These are phyloP conservation scores for Penium margaritaceum DNA, from an alignment of 139 green algal species.

Conservation along the genomic window DNA sequence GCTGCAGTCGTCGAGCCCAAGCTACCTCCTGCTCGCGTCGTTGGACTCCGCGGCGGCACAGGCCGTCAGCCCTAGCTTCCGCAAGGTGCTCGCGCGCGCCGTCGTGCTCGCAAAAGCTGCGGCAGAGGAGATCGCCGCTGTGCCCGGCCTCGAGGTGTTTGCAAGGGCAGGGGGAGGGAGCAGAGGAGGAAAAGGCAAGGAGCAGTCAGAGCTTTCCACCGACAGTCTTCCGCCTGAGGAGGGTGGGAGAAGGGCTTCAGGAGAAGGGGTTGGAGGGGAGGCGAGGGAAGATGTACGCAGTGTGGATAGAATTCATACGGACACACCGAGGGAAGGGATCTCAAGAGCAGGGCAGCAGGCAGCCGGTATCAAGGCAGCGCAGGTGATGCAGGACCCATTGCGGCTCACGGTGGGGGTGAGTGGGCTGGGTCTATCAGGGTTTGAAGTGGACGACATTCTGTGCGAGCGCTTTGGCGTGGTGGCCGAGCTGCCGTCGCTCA, in stretches of 20 bases:
- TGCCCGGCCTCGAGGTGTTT: conserved; percentile 23
- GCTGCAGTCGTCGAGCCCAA: conserved; percentile 68
- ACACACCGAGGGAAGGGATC: no score
- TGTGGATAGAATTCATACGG: no score
- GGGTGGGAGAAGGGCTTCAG: no score
- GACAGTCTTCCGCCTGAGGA: no score
- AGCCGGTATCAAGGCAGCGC: no score
- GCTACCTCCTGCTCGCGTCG: conserved; percentile 84
- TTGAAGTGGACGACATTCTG: conserved; percentile 52
- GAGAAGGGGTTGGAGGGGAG: no score
- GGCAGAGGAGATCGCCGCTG: not conserved
- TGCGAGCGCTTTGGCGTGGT: conserved; percentile 59
- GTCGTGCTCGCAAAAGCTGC: conserved; percentile 3
- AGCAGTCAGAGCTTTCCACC: conserved; percentile 5
- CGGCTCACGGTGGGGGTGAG: conserved; percentile 63
- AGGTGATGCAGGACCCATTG: conserved; percentile 61
- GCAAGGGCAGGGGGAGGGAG: no score
- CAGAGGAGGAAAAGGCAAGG: not conserved
- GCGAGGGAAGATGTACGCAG: no score
- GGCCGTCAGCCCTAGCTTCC: not conserved
- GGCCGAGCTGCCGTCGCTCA: conserved; percentile 64
- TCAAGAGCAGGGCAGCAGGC: no score
- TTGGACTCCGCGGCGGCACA: conserved; percentile 69
- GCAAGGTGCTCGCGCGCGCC: not conserved
- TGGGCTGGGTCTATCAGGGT: conserved; percentile 53